phyloP scores from a whole-genome alignment of 495 filamentous ascomycete genomes.

The Cairneyella variabilis region DNA sequence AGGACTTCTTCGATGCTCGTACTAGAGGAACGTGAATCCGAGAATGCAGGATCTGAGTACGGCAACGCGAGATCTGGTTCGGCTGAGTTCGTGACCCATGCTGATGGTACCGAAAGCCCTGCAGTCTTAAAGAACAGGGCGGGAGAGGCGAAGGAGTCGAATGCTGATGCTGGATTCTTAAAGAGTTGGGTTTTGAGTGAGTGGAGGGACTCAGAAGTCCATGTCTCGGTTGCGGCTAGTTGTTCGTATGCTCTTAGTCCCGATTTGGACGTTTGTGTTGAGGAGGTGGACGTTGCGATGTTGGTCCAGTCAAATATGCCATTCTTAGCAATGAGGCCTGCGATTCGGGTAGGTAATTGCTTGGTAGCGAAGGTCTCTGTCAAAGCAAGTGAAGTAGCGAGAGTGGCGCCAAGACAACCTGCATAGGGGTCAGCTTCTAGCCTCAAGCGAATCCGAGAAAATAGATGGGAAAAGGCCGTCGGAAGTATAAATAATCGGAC shows the following conservation, averaged over 20 bases:
- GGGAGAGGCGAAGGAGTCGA: conserved; percentile 51
- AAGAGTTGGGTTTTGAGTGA: conserved; percentile 35
- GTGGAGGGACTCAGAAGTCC: conserved; percentile 24
- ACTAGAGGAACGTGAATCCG: too few relatives aligned
- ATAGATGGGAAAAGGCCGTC: too few relatives aligned
- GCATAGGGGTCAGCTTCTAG: too few relatives aligned
- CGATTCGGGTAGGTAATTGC: conserved; percentile 22
- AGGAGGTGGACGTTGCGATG: conserved; percentile 7
- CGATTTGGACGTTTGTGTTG: not conserved
- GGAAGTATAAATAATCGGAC: too few relatives aligned
- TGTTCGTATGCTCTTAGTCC: not conserved
- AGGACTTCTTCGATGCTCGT: not conserved
- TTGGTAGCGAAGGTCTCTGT: conserved; percentile 38
- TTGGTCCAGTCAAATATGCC: conserved; percentile 52
- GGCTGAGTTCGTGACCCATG: not conserved
- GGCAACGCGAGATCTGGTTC: not conserved
- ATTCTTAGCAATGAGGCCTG: conserved; percentile 43
- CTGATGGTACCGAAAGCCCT: conserved; percentile 21
- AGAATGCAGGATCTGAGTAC: not conserved
- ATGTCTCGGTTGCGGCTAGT: not conserved
- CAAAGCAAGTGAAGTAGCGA: conserved; percentile 44
- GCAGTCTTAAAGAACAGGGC: conserved; percentile 49
- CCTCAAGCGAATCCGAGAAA: too few relatives aligned
- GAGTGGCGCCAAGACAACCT: conserved; percentile 44
- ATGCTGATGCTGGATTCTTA: conserved; percentile 33